Conservation (phyloP, 345 rosid species). For the Populus ilicifolia region DNA sequence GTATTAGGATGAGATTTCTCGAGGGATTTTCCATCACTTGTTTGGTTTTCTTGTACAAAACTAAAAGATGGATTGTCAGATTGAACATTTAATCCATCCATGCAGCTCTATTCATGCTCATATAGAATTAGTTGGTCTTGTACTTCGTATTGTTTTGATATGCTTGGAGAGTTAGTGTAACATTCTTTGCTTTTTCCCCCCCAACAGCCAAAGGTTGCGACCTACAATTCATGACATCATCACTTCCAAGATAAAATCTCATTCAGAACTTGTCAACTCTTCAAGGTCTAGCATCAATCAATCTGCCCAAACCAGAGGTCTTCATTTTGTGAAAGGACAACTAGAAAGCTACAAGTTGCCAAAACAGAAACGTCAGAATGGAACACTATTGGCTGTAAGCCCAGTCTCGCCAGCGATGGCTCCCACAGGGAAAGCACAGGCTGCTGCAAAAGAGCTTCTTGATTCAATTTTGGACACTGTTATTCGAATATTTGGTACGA, state of each 20-base stretch:
- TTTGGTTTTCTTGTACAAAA: neutral
- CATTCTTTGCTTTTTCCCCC: slow-evolving; percentile 22
- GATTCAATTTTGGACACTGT: slow-evolving; percentile 79
- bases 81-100: neutral
- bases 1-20: neutral
- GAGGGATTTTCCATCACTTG: neutral
- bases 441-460: slow-evolving; percentile 83
- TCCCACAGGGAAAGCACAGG: slow-evolving; percentile 93
- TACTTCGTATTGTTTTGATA: neutral
- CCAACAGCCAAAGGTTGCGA: slow-evolving; percentile 82
- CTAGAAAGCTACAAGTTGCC: slow-evolving; percentile 59
- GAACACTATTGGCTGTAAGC: slow-evolving; percentile 78
- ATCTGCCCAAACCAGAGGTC: slow-evolving; percentile 41
- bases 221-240: slow-evolving; percentile 94
- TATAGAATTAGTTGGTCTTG: neutral
- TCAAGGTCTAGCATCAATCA: slow-evolving; percentile 58
- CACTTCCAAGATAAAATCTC: slow-evolving; percentile 78
- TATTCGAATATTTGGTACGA: slow-evolving; percentile 85
- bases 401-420: slow-evolving; percentile 96
- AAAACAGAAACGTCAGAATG: slow-evolving; percentile 80
- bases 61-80: neutral
- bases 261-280: slow-evolving; percentile 52
- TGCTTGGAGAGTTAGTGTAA: neutral
- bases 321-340: slow-evolving; percentile 58
- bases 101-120: neutral